Percentiles rank a stretch among this genome's conserved stretches.
These are phyloP conservation scores for Gillenia trifoliata DNA, from an alignment of 306 rosid genomes.

Conservation along the genomic window DNA sequence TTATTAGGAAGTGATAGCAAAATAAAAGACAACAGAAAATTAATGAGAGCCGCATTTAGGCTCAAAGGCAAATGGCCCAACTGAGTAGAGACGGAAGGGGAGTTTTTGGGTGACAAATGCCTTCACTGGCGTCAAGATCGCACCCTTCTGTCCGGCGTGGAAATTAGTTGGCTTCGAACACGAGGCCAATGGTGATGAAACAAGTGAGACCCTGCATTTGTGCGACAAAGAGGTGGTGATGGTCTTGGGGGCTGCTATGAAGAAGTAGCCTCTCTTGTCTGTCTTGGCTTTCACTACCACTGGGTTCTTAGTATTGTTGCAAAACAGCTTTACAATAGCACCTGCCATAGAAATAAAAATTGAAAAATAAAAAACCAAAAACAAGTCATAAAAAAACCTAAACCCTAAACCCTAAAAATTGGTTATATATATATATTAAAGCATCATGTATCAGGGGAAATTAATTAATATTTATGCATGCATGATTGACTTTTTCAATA, in stretches of 20 bases:
- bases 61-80: slow-evolving; percentile 69
- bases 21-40: not conserved
- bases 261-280: slow-evolving; percentile 70
- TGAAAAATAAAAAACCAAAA: too few relatives aligned
- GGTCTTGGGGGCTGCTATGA: slow-evolving; percentile 44
- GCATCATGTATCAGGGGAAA: too few relatives aligned
- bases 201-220: slow-evolving; percentile 50
- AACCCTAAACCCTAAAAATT: too few relatives aligned
- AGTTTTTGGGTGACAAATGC: slow-evolving; percentile 24
- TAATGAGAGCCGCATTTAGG: slow-evolving; percentile 38
- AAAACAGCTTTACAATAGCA: slow-evolving; percentile 54
- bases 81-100: slow-evolving; percentile 47
- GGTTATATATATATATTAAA: too few relatives aligned
- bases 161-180: slow-evolving; percentile 43
- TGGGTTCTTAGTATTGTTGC: slow-evolving; percentile 50
- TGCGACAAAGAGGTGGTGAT: slow-evolving; percentile 52
- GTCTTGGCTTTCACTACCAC: slow-evolving; percentile 22
- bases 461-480: too few relatives aligned
- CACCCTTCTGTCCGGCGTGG: slow-evolving; percentile 50
- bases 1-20: not conserved
- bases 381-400: too few relatives aligned
- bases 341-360: not conserved
- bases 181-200: slow-evolving; percentile 34
- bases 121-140: slow-evolving; percentile 44
- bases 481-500: too few relatives aligned